Evolutionary conservation across 768 basidiomycete species (phyloP), one percentile per base, ranked within the genome.

Genomic region (Tylopilus intermedius): DNA sequence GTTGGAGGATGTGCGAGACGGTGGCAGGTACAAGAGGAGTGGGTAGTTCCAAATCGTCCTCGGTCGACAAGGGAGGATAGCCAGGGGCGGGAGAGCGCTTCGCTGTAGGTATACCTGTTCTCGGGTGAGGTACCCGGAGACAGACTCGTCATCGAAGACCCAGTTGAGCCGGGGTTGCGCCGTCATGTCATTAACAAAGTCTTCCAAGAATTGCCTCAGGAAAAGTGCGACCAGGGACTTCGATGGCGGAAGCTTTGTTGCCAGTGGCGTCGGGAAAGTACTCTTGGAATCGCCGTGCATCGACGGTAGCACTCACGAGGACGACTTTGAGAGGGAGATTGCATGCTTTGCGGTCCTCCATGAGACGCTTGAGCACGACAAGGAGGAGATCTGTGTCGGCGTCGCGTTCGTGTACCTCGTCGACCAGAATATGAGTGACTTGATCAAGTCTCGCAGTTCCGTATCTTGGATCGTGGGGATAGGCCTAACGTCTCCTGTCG

Each of bases 271-370:
- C 81, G 7, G 75, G 72, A 74, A 98, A 98, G 72, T 97, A 98
- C 10, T 78, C 72, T 64, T 89, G 86, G 79, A 96, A 98, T 24
- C 94, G 77, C 0, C 80, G 80, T 8, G 94, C 88, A 61, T 96
- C 90, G 64, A 97, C 90, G 41, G 94, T 97, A 8, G 94, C 94
- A 63, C 90, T 94, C 94, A 97, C 96, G 51, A 98, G 79, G 40
- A 96, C 71, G 57, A 97, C 76, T 68, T 93, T 94, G 68, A 97
- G 71, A 3, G 88, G 84, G 44, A 84, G 80, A 10, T 80, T 78
- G 57, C 79, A 78, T 6, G 79, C 74, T 65, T 80, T 85, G 59
- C 93, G 81, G 53, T 91, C 85, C 6, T 77, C 79, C 62, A 94
- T 69, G 22, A 94, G 70, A 24, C 90, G 81, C 68, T 94, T 94